A percentile compares a stretch with the other conserved stretches of the same genome.
These are phyloP conservation scores for Beauveria asiatica DNA, from an alignment of 2,329 filamentous ascomycete genomes.

Conservation along the genomic window DNA sequence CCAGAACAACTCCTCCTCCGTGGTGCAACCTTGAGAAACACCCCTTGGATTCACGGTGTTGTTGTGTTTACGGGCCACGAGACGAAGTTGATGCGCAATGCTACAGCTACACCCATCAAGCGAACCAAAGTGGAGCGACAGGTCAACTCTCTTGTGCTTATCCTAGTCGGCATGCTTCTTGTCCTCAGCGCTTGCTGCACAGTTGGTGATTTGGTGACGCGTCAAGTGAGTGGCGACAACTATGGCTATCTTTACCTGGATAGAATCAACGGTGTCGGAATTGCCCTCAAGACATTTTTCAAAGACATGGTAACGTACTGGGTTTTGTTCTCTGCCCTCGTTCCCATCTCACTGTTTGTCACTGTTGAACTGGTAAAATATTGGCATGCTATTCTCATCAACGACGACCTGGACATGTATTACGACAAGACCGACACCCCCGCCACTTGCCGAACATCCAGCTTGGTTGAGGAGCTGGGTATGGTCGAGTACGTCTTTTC, in stretches of 20 bases:
- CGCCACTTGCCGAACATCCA: conserved; percentile 91
- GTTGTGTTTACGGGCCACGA: conserved; percentile 93
- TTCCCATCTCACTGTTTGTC: conserved; percentile 96
- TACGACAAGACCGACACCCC: conserved; percentile 93
- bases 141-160: conserved; percentile 87
- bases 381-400: conserved; percentile 94
- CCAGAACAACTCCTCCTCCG: conserved; percentile 89
- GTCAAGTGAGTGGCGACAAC: conserved; percentile 51
- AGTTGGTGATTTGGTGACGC: conserved; percentile 77
- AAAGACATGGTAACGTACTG: conserved; percentile 96
- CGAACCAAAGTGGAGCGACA: conserved; percentile 90
- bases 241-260: conserved; percentile 67
- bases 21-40: conserved; percentile 90
- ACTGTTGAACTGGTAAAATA: conserved; percentile 98
- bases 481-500: conserved; percentile 99
- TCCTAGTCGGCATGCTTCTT: conserved; percentile 78
- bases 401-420: conserved; percentile 96
- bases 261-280: conserved; percentile 42
- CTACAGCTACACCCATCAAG: conserved; percentile 94
- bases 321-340: conserved; percentile 93
- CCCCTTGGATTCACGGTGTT: conserved; percentile 91
- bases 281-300: conserved; percentile 71
- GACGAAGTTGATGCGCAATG: conserved; percentile 98
- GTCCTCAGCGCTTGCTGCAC: conserved; percentile 82
- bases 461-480: conserved; percentile 89